Conservation (phyloP, 345 rosid species). For the Eucalyptus marginata region DNA sequence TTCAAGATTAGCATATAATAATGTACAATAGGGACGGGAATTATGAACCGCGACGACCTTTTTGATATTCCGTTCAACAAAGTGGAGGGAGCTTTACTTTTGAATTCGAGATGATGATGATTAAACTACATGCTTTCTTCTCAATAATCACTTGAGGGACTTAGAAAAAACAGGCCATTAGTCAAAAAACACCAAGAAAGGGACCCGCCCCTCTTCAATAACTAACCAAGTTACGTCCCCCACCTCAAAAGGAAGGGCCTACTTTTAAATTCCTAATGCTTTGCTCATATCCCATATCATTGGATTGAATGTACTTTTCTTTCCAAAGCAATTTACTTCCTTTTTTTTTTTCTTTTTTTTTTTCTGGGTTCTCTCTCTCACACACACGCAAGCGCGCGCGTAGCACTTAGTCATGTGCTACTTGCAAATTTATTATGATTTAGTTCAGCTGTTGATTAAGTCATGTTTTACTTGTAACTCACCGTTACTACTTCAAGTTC, state of each 20-base stretch:
- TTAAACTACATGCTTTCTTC: background rate
- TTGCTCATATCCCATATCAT: background rate
- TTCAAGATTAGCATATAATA: background rate
- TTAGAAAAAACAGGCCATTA: background rate
- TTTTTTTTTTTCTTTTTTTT: background rate
- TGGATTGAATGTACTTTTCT: background rate
- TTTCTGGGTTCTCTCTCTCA: background rate
- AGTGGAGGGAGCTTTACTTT: background rate
- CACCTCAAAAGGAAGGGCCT: background rate
- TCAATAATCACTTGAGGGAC: background rate
- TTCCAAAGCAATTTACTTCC: background rate
- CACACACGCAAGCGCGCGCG: background rate
- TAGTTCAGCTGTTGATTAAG: background rate
- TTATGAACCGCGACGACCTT: background rate
- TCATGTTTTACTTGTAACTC: background rate
- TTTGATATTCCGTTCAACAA: background rate
- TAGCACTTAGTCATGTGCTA: background rate
- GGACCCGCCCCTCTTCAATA: background rate
- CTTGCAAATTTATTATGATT: background rate
- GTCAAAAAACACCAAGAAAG: background rate
- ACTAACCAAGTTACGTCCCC: background rate
- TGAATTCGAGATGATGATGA: background rate
- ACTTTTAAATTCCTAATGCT: background rate
- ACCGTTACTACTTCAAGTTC: background rate
- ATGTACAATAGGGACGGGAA: background rate